Conservation (phyloP, 2,329 filamentous ascomycete species). For the Drechslerella coelobrocha region DNA sequence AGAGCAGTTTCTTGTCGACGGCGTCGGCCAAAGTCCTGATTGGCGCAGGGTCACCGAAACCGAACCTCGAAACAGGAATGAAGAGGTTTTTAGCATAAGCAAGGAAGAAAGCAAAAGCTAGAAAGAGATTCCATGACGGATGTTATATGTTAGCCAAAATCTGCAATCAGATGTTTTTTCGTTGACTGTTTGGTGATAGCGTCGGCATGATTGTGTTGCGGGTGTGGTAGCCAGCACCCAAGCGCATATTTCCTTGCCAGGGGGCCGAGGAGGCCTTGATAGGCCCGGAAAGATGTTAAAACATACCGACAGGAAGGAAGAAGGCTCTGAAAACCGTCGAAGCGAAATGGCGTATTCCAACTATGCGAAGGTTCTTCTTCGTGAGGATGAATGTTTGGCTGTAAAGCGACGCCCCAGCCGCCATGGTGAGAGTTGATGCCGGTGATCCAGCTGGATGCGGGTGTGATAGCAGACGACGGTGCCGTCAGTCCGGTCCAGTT, state of each 20-base stretch:
- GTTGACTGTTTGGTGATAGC: too few species aligned
- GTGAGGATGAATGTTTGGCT: conserved; percentile 69
- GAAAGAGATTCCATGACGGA: not conserved
- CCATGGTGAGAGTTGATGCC: not conserved
- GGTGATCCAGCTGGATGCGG: too few species aligned
- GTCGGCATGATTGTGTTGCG: too few species aligned
- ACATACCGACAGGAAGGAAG: conserved; percentile 63
- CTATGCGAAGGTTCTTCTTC: conserved; percentile 69
- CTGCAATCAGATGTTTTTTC: too few species aligned
- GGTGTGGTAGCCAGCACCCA: too few species aligned
- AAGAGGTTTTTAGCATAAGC: conserved; percentile 81
- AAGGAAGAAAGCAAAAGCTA: conserved; percentile 42
- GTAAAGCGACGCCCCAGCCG: conserved; percentile 45
- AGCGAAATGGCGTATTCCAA: conserved; percentile 64
- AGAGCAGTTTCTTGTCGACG: conserved; percentile 69
- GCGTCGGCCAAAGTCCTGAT: conserved; percentile 71
- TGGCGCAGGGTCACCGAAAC: conserved; percentile 69
- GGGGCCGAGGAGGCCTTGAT: not conserved
- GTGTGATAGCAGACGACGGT: too few species aligned
- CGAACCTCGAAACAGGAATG: conserved; percentile 75
- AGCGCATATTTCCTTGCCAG: not conserved
- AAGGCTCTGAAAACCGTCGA: conserved; percentile 67
- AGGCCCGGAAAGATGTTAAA: not conserved
- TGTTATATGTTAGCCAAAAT: too few species aligned
- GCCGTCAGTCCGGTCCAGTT: too few species aligned